Evolutionary conservation across 441 rosid species (phyloP), one percentile per base, ranked within the genome.

Genomic region (Breynia disticha): DNA sequence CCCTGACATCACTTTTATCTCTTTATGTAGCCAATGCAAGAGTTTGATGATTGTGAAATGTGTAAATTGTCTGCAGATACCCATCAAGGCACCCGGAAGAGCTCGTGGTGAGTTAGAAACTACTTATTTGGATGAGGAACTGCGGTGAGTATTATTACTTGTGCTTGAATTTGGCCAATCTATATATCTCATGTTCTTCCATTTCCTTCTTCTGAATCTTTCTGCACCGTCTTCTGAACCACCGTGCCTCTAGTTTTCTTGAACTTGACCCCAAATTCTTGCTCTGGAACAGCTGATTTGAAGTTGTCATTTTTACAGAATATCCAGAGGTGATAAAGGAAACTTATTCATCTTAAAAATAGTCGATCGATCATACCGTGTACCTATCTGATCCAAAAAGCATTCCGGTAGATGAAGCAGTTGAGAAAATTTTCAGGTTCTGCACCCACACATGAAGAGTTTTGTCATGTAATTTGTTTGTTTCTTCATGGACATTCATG

Each of bases 251-350:
- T 4, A 28, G 8, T 28, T 28, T 28, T 28, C 35, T 4, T 28
- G 8, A 28, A 9, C 8, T 28, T 28, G 35, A 28, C n/a, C n/a
- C n/a, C n/a, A n/a, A n/a, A n/a, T 28, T 28, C 35, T 4, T 28
- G 8, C 5, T 5, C 8, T 28, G 5, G 35, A 28, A 4, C 19
- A 13, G 19, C 22, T 32, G 54, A 41, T 11, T 48, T 41, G 7
- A 15, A 1, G 39, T 22, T 48, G 19, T 59, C 18, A 13, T 15
- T 50, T 39, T 37, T 38, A 64, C 84, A 90, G 98, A 68, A 39
- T 87, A 63, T 85, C 96, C 43, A 83, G 96, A 52, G 98, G 98
- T 21, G 96, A 87, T 67, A 80, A 79, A 59, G 98, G 96, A 5
- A 83, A 79, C 64, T 55, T 83, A 62, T 81, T 83, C 74, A 44